These are phyloP conservation scores for Lipomyces sp. DNA, from an alignment of 805 yeast species.

Conservation along the genomic window DNA sequence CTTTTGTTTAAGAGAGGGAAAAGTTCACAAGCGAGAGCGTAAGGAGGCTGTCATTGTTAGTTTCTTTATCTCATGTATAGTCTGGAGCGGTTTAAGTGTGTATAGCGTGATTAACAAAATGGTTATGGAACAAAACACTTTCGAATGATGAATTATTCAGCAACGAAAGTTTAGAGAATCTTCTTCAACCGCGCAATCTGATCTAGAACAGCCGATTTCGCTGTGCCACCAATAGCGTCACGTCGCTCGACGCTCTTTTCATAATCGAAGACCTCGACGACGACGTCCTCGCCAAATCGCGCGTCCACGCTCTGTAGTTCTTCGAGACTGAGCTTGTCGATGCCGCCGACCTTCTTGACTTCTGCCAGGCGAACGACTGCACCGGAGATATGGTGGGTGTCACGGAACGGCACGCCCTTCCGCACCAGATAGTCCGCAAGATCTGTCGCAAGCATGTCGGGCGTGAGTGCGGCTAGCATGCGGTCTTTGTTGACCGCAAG, in stretches of 20 bases:
- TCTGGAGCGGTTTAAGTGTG: too few species aligned
- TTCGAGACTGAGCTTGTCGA: conserved; percentile 73
- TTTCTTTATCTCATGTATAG: too few species aligned
- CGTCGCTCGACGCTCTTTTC: conserved; percentile 96
- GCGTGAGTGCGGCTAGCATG: conserved; percentile 86
- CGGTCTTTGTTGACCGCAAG: conserved; percentile 64
- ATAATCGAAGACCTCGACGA: conserved; percentile 73
- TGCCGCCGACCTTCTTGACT: conserved; percentile 69
- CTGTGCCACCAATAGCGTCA: conserved; percentile 95
- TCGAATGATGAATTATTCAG: too few species aligned
- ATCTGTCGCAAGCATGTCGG: conserved; percentile 99
- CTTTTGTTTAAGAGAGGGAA: too few species aligned
- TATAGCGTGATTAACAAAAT: too few species aligned
- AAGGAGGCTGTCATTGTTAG: too few species aligned
- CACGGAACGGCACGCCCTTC: conserved; percentile 98
- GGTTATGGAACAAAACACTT: too few species aligned
- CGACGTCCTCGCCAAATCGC: conserved; percentile 78
- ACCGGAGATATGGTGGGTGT: conserved; percentile 97
- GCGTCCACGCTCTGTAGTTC: conserved; percentile 78
- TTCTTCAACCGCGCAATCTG: conserved; percentile 50
- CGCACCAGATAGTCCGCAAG: conserved; percentile 96
- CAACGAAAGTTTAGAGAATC: conserved; percentile 13
- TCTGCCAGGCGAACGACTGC: conserved; percentile 94
- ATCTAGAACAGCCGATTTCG: conserved; percentile 77
- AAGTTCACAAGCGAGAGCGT: too few species aligned